A percentile compares a stretch with the other conserved stretches of the same genome.
These are phyloP conservation scores for Chlamydomonas sphaeroides DNA, from an alignment of 139 green algal species.

Conservation along the genomic window DNA sequence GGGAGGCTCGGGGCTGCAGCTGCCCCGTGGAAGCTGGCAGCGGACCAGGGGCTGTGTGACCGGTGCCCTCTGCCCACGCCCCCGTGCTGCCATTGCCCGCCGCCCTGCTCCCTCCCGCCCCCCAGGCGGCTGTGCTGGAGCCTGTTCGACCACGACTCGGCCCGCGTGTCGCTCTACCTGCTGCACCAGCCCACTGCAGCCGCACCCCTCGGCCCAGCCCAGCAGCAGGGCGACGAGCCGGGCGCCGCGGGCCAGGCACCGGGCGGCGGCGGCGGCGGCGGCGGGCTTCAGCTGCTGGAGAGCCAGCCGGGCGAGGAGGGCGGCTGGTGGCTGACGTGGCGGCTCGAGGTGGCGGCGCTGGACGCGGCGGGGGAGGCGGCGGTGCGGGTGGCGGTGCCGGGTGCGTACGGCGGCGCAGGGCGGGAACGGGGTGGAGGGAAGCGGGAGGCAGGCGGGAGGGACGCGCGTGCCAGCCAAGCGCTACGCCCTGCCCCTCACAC, in stretches of 20 bases:
- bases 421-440: too few relatives aligned
- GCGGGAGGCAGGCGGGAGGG: too few relatives aligned
- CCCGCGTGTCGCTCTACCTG: constrained; percentile 43
- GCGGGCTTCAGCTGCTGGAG: neutral
- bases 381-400: neutral
- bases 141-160: constrained; percentile 36
- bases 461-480: too few relatives aligned
- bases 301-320: neutral
- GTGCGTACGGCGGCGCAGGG: too few relatives aligned
- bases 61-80: too few relatives aligned
- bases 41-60: too few relatives aligned
- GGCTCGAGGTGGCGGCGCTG: constrained; percentile 26
- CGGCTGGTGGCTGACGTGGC: constrained; percentile 36
- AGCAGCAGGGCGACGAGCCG: neutral
- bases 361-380: neutral
- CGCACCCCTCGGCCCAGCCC: neutral
- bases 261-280: neutral
- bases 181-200: neutral
- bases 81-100: neutral
- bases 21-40: too few relatives aligned
- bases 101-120: neutral
- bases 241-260: neutral
- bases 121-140: constrained; percentile 32
- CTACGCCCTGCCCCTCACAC: too few relatives aligned
- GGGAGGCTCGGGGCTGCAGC: too few relatives aligned